Base-by-base conservation (phyloP, 805 yeast genomes). In the Torulaspora gathmanii region DNA sequence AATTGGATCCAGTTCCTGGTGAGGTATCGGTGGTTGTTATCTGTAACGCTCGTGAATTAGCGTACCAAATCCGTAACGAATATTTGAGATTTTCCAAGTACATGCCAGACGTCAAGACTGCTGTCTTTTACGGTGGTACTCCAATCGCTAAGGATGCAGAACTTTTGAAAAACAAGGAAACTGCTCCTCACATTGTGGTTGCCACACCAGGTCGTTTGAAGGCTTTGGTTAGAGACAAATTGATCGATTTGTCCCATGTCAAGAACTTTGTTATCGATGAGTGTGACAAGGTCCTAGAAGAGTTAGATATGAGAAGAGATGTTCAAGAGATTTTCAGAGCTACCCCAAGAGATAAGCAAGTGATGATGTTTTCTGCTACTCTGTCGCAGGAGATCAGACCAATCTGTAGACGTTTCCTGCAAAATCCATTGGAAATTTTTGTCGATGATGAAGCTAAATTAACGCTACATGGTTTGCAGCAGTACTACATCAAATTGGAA, bases 331-430 rank as follows among this genome's bases (percentile, higher is more conserved):
- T 93, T 54, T 91, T 93, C 82, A 83, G 96, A 70, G 86, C 86
- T 50, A 91, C 99, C 42, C 99, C 99, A 55, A 95, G 86, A 71
- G 96, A 91, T 69, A 91, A 91, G 72, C 99, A 91, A 75, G 98
- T 93, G 46, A 90, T 93, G 98, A 91, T 91, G 96, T 91, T 91
- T 71, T 86, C 96, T 50, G 99, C 99, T 55, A 91, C 99, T 45
- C 77, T 91, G 60, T 82, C 95, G 38, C 86, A 80, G 65, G 98
- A 91, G 65, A 88, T 91, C 63, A 86, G 96, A 70, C 96, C 96
- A 51, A 82, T 93, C 48, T 91, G 97, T 77, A 91, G 90, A 76
- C 89, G 91, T 74, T 91, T 93, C 74, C 86, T 93, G 90, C 96
- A 91, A 73, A 89, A 86, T 61, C 98, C 99, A 55, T 78, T 93